Evolutionary conservation across 1,284 basidiomycete genomes (phyloP), one percentile per base, ranked within the genome.

Genomic region (Tetrapyrgos nigripes): DNA sequence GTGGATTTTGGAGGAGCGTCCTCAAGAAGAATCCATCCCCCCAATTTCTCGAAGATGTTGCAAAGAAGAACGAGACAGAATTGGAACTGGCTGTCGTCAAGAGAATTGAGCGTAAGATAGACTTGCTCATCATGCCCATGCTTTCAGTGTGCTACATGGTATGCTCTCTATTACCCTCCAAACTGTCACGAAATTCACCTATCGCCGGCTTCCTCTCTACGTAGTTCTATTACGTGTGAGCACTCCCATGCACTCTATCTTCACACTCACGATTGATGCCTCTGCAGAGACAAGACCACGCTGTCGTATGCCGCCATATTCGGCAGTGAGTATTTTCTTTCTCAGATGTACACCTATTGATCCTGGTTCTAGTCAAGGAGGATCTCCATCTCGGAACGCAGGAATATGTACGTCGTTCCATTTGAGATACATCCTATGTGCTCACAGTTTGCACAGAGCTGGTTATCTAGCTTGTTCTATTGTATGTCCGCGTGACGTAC

Each of bases 401-500:
- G 24, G 63, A 70, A 65, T 70, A 70, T 48, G 68, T 62, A 21
- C 24, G 66, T 63, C 10, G 4, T 43, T 48, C 17, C 37, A 35
- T 23, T 14, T 28, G 6, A 35, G n/a, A 28, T 5, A 47, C 50
- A 27, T 40, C 33, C 35, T 33, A 24, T 40, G 5, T 17, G 37
- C 37, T 17, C 37, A 49, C 2, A 24, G 5, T 44, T 8, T 29
- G 23, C 8, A 26, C 55, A 70, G 67, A 69, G 49, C 62, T 78
- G 64, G 72, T 66, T 74, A 21, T 67, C 69, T 46, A 70, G 69
- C 62, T 65, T 78, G 45, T 80, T 80, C 68, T 80, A 81, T 68
- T 79, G 68, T 67, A 59, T 8, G 68, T 66, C 11, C 21, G 19
- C 3, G 50, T 50, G 4, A 23, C 44, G 19, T 14, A 3, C 19